These are phyloP conservation scores for Venturia effusa DNA, from an alignment of 2,329 filamentous ascomycete species.

Conservation along the genomic window DNA sequence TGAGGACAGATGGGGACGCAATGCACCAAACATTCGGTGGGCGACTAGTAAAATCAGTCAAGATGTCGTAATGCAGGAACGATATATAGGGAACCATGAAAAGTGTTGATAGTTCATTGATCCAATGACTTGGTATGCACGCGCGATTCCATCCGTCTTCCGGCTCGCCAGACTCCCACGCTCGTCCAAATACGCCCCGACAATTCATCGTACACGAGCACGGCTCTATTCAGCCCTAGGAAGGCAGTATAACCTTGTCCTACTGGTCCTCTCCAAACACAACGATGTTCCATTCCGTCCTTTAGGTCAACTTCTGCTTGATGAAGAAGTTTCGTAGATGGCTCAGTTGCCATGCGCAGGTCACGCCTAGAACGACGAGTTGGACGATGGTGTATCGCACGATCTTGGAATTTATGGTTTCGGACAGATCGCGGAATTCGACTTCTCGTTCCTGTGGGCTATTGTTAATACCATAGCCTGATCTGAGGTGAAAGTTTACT, in stretches of 20 bases:
- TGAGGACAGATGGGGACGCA: too few species aligned
- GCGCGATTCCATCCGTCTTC: neutral
- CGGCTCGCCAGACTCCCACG: neutral
- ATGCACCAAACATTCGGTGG: too few species aligned
- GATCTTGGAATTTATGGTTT: constrained; percentile 82
- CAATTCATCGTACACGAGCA: neutral
- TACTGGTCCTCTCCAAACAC: neutral
- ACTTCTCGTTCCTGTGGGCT: constrained; percentile 74
- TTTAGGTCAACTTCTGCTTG: constrained; percentile 96
- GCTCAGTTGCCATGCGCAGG: constrained; percentile 94
- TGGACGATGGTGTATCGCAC: constrained; percentile 92
- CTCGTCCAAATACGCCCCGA: neutral
- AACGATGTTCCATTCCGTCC: neutral
- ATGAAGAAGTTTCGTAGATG: constrained; percentile 97
- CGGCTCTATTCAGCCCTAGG: neutral
- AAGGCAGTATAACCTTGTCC: neutral
- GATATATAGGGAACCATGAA: too few species aligned
- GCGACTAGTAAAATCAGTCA: too few species aligned
- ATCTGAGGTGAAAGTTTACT: neutral
- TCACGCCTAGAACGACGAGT: constrained; percentile 68
- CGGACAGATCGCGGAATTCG: constrained; percentile 96
- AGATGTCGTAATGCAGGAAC: too few species aligned
- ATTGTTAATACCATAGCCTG: neutral
- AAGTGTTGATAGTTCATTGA: neutral
- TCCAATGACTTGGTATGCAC: neutral